Evolutionary conservation across 1,284 basidiomycete genomes (phyloP).

Genomic region (Rhodotorula glutinis): DNA sequence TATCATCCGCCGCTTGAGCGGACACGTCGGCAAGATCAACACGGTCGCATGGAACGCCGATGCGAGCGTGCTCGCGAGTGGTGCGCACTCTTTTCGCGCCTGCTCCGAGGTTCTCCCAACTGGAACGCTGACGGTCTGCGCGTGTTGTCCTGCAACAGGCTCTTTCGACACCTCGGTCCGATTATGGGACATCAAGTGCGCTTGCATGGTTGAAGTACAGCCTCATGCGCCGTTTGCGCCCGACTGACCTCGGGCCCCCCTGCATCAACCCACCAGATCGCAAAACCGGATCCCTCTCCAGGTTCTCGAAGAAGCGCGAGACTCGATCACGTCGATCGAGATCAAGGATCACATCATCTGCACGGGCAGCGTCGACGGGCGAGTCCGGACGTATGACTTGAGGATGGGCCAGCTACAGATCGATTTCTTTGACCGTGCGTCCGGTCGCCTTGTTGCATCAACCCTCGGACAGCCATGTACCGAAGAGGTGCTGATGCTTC

Average conservation of each 20-base stretch:
- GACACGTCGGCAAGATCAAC: slow-evolving; percentile 86
- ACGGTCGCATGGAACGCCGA: slow-evolving; percentile 85
- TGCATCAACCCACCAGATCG: slow-evolving; percentile 55
- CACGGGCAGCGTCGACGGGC: slow-evolving; percentile 84
- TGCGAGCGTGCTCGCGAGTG: slow-evolving; percentile 77
- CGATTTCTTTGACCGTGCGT: slow-evolving; percentile 84
- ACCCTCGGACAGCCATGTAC: no score
- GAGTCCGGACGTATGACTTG: slow-evolving; percentile 87
- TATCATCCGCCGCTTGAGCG: slow-evolving; percentile 74
- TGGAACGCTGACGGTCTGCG: no score
- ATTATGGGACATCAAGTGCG: slow-evolving; percentile 74
- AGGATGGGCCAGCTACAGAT: slow-evolving; percentile 81
- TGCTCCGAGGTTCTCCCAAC: no score
- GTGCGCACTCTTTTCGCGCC: slow-evolving; percentile 51
- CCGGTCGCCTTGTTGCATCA: no score
- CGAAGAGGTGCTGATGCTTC: not conserved
- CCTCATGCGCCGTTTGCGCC: no score
- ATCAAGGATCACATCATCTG: slow-evolving; percentile 64
- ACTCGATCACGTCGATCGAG: slow-evolving; percentile 77
- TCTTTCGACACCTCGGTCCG: slow-evolving; percentile 83
- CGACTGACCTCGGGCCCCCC: not conserved
- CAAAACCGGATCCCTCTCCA: slow-evolving; percentile 82
- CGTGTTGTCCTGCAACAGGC: slow-evolving; percentile 52
- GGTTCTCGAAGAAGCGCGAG: slow-evolving; percentile 80
- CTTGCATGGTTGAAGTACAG: slow-evolving; percentile 10